Conservation (phyloP, 192 early-diverging fungal genomes). For the Rhizophagus clarus region DNA sequence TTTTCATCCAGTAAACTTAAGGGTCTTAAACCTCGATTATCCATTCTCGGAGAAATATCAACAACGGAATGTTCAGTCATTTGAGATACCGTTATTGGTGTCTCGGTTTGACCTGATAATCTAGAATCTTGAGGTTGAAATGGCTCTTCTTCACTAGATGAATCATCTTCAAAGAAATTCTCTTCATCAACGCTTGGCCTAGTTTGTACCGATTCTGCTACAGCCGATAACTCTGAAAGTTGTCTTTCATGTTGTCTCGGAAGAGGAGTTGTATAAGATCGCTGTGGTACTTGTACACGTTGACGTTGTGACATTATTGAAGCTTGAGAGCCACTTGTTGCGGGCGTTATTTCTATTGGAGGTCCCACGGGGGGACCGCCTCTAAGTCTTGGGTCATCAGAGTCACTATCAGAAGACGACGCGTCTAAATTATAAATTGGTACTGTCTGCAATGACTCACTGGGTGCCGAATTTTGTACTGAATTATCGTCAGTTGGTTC, state of each 20-base stretch:
- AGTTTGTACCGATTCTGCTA: conserved; percentile 31
- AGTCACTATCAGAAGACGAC: conserved; percentile 34
- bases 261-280: conserved; percentile 13
- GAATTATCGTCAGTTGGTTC: neutral
- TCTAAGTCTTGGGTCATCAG: neutral
- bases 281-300: conserved; percentile 6
- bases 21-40: conserved; percentile 8
- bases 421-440: conserved; percentile 33
- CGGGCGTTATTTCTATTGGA: neutral
- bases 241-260: conserved; percentile 1
- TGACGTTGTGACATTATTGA: neutral
- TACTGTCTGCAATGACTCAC: conserved; percentile 30
- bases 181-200: conserved; percentile 29
- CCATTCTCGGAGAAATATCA: neutral
- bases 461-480: neutral
- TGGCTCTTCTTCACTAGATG: conserved; percentile 26
- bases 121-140: neutral
- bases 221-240: conserved; percentile 21
- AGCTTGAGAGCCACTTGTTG: neutral
- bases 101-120: neutral
- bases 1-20: conserved; percentile 3
- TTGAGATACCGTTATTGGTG: neutral
- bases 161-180: conserved; percentile 24
- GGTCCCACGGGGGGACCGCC: conserved; percentile 1
- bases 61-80: neutral